Base-by-base conservation (phyloP, 306 rosid genomes). In the Sophora flavescens region DNA sequence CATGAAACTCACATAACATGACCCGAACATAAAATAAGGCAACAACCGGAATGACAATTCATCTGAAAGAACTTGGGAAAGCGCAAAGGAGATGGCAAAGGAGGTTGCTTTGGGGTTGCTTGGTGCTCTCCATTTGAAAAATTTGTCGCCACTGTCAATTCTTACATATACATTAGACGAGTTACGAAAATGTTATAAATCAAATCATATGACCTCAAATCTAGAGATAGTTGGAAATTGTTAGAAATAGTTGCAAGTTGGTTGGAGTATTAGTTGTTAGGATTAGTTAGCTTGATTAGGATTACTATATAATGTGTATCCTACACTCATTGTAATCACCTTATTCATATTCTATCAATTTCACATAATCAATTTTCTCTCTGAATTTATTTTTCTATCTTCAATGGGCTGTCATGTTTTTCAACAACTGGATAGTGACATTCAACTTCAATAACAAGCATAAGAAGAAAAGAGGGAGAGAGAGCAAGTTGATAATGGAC, bases 21-120 rank as follows among this genome's bases (percentile, higher is more conserved):
- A 39, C 6, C 44, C 44, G 6, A 39, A 39, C 44, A 41, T 7
- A 0, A 41, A 41, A 53, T 0, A 7, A 52, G 18, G 60, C 60
- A 54, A 54, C 28, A 15, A 54, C 14, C 18, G 10, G 15, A 56
- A 74, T 47, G 51, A 14, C 22, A 59, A 60, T 47, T 70, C 59
- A 90, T 92, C 92, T 90, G 90, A 47, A 82, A 87, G 81, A 90
- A 90, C 64, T 90, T 90, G 71, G 95, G 87, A 82, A 81, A 84
- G 64, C 95, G 88, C 82, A 90, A 44, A 56, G 92, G 95, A 53
- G 95, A 90, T 42, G 95, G 95, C 81, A 74, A 51, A 17, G 92
- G 95, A 22, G 95, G 90, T 70, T 81, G 78, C 80, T 90, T 87
- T n/a, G n/a, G n/a, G n/a, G n/a, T n/a, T n/a, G n/a, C n/a, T n/a